Percentiles rank a stretch among this genome's conserved stretches.
These are phyloP conservation scores for Diplocarpon mali DNA, from an alignment of 2,329 filamentous ascomycete species.

Conservation along the genomic window DNA sequence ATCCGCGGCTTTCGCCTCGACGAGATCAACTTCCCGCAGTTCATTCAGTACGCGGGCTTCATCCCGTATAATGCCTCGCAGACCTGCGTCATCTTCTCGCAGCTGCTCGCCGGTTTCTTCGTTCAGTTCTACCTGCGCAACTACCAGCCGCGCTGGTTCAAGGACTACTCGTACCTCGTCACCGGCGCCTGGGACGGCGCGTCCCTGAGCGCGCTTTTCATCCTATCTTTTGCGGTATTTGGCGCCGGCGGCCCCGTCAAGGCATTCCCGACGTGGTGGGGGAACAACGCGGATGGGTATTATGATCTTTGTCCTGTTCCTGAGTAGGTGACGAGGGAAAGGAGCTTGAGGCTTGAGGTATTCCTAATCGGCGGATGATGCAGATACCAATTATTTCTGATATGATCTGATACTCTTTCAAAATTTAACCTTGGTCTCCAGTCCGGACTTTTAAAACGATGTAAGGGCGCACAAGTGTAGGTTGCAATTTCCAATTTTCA, in stretches of 20 bases:
- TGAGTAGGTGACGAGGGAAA: too few relatives aligned
- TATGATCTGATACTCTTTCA: too few relatives aligned
- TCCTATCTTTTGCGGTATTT: conserved; percentile 34
- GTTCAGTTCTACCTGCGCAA: conserved; percentile 32
- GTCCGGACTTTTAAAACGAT: too few relatives aligned
- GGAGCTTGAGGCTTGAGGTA: too few relatives aligned
- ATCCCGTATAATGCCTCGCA: conserved; percentile 44
- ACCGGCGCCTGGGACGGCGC: conserved; percentile 32
- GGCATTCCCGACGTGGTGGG: conserved; percentile 30
- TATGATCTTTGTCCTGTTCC: conserved; percentile 23
- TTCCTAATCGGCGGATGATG: too few relatives aligned
- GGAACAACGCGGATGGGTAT: conserved; percentile 25
- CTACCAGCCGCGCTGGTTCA: conserved; percentile 29
- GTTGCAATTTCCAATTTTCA: too few relatives aligned
- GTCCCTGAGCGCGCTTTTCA: conserved; percentile 31
- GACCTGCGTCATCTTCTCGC: conserved; percentile 42
- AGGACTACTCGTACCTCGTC: conserved; percentile 33
- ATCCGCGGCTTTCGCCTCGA: conserved; percentile 31
- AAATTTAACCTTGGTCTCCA: too few relatives aligned
- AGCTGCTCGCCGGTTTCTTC: conserved; percentile 33
- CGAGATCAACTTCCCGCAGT: conserved; percentile 41
- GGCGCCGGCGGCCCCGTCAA: conserved; percentile 31
- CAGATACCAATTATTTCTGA: too few relatives aligned
- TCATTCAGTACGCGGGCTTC: conserved; percentile 42
- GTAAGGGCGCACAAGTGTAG: too few relatives aligned